Base-by-base conservation (phyloP, 306 rosid genomes). In the Vicia faba region DNA sequence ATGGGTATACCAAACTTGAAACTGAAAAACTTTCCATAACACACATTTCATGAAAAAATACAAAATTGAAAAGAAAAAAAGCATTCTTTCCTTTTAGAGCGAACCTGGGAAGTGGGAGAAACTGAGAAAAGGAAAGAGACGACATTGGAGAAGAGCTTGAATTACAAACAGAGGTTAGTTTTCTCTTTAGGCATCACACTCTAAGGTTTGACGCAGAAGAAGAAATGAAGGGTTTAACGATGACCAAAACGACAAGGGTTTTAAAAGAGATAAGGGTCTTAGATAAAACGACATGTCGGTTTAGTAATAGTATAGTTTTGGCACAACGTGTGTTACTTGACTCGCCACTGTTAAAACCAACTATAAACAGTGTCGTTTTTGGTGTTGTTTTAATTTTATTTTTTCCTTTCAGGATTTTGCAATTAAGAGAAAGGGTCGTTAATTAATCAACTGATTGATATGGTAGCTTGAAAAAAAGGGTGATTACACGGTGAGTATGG, bases 41-140 rank as follows among this genome's bases (percentile, higher is more conserved):
- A 59, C 59, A 69, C 78, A 79, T 43, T 69, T 64, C 53, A 46
- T 53, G 35, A 64, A 41, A 51, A 26, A 39, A 8, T 20, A 20
- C 3, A 41, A 55, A 28, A 14, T 20, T 51, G 64, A 36, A 67
- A 31, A 60, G n/a, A 14, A 50, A 33, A 70, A 59, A 20, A 1
- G n/a, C n/a, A 11, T 1, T 13, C 11, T 38, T 64, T 33, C 5
- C 3, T 49, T 49, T 59, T 11, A 60, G 38, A 68, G 29, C 63
- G 57, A 73, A 92, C 96, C 98, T 93, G 87, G 93, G 80, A 64
- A 72, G 59, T 7, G 79, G 78, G 45, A 89, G 82, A 79, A 87
- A 85, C 5, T 68, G 87, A 51, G 88, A 43, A 74, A 84, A 80
- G 36, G 89, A 78, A 1, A 91, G 71, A 25, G 71, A 83, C 46